Conservation (phyloP, 176 grass and related monocot species). For the Microstegium vimineum region DNA sequence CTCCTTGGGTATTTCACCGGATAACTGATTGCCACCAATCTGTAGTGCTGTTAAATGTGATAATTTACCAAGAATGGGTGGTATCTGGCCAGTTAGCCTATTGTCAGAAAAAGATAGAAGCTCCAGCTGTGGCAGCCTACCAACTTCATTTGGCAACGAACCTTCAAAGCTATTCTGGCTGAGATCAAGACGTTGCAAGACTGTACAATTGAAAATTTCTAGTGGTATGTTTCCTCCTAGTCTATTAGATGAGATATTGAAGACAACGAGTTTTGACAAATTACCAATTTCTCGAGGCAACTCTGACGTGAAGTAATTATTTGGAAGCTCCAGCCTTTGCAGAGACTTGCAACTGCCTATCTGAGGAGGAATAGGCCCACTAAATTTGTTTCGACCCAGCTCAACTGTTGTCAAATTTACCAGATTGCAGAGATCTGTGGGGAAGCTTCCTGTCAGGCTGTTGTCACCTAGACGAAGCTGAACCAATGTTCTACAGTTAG, state of each 20-base stretch:
- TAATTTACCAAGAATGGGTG: conserved; percentile 71
- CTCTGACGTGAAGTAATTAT: conserved; percentile 85
- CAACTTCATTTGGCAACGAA: conserved; percentile 73
- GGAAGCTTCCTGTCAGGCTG: conserved; percentile 89
- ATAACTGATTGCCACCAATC: conserved; percentile 87
- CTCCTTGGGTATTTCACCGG: conserved; percentile 81
- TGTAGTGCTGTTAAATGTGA: conserved; percentile 90
- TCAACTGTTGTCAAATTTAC: conserved; percentile 90
- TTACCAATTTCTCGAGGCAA: conserved; percentile 81
- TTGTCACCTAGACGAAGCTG: conserved; percentile 77
- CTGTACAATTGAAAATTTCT: conserved; percentile 85
- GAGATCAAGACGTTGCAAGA: conserved; percentile 87
- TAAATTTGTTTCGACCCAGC: conserved; percentile 75
- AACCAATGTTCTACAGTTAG: conserved; percentile 82
- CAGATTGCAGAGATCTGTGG: conserved; percentile 67
- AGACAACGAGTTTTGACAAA: conserved; percentile 76
- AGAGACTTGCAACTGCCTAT: conserved; percentile 77
- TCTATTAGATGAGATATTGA: conserved; percentile 94
- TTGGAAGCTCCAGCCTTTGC: conserved; percentile 77
- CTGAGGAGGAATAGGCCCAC: conserved; percentile 78
- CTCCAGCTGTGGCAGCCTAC: conserved; percentile 76
- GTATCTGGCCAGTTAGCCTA: conserved; percentile 64
- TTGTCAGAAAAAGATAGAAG: conserved; percentile 84
- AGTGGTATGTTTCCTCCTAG: conserved; percentile 73
- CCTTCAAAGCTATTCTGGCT: conserved; percentile 88